Evolutionary conservation across 306 rosid species (phyloP), one percentile per base, ranked within the genome.

Genomic region (Prunus campanulata): DNA sequence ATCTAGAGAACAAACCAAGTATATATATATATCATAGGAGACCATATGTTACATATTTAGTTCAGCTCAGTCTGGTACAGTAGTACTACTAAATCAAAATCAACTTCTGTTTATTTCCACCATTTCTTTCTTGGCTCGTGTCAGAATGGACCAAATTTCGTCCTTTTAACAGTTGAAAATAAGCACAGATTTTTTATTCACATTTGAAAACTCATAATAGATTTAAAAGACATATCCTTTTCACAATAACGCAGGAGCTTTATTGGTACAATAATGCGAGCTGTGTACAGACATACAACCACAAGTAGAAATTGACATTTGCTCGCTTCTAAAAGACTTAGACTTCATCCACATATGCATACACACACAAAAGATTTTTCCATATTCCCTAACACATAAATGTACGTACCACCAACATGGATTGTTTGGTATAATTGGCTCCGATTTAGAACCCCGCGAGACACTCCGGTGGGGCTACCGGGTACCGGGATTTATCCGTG

Each of bases 401-500:
- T 15, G 46, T 66, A 66, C 49, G 70, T 39, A 35, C 70, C 56
- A 18, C 19, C 39, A 30, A 63, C 20, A 63, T 3, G 19, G 63
- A 8, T 35, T 69, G 67, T 65, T 59, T 25, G 13, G 6, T 71
- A 73, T 50, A 47, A 14, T 14, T 59, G 35, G 15, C 3, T 46
- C 35, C 25, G 12, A 6, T 12, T 71, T 80, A 93, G 84, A 82
- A 66, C 69, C 88, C 94, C 2, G 87, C 88, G 22, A 48, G 42
- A 65, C 98, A 94, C 88, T 94, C 98, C 0, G 87, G 85, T 70
- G 98, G 98, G 78, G 91, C 54, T 22, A 81, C 80, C 0, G 88
- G 88, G 86, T 62, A 69, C 75, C 98, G 86, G 6, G 96, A 84
- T 82, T 79, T 90, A 54, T 94, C 98, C 19, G 85, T 84, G 74